These are phyloP conservation scores for Nannochloropsis oceanica DNA, from an alignment of 108 stramenopile genomes.

Conservation along the genomic window DNA sequence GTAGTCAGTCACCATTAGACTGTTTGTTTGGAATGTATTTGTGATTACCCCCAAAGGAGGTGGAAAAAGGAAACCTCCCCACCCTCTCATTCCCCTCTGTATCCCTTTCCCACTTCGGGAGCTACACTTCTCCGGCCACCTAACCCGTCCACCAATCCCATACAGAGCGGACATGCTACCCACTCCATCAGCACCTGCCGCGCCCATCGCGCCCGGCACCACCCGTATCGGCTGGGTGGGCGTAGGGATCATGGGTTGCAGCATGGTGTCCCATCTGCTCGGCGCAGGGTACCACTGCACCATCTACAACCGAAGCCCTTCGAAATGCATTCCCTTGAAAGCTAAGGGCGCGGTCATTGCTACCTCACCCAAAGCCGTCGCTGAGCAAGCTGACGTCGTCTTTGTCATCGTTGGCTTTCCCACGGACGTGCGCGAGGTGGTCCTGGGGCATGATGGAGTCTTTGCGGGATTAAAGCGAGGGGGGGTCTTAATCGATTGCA, in stretches of 20 bases:
- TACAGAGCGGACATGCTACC: too few relatives aligned
- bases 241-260: background rate
- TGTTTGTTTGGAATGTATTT: too few relatives aligned
- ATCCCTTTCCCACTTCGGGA: too few relatives aligned
- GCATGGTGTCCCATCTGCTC: background rate
- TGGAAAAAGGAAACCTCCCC: too few relatives aligned
- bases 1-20: too few relatives aligned
- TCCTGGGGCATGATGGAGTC: background rate
- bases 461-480: background rate
- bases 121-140: too few relatives aligned
- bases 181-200: too few relatives aligned
- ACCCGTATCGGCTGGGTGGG: background rate
- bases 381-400: background rate
- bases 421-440: background rate
- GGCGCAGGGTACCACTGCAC: background rate
- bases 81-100: too few relatives aligned
- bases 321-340: background rate
- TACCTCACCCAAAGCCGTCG: background rate
- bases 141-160: too few relatives aligned
- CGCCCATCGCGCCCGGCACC: background rate
- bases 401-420: slow-evolving; percentile 6
- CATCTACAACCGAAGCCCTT: background rate
- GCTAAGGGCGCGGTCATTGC: background rate
- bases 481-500: background rate
- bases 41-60: too few relatives aligned